Conservation (phyloP, 2,329 filamentous ascomycete species). For the Diaporthe sp. region DNA sequence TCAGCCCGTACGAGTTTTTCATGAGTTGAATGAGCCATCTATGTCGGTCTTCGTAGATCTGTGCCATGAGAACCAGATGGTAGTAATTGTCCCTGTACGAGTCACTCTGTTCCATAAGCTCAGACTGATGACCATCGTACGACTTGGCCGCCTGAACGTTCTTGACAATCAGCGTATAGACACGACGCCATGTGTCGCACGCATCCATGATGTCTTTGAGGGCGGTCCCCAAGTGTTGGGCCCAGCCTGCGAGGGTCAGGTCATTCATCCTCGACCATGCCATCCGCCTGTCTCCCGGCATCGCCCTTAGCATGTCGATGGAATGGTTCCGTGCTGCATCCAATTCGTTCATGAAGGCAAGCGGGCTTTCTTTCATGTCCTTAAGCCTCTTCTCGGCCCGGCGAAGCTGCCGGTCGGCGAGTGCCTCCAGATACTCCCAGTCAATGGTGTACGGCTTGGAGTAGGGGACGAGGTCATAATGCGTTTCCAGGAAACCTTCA, state of each 20-base stretch:
- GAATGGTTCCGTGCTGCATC: not conserved
- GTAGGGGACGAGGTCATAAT: not conserved
- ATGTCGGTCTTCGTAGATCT: not conserved
- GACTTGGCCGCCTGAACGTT: not conserved
- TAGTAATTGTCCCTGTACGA: not conserved
- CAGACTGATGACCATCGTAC: not conserved
- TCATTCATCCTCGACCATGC: not conserved
- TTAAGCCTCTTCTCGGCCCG: not conserved
- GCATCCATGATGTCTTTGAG: not conserved
- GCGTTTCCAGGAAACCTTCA: not conserved
- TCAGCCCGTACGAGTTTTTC: not conserved
- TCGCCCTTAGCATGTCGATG: not conserved
- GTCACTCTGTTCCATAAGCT: not conserved
- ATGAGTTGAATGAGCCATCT: not conserved
- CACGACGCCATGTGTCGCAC: not conserved
- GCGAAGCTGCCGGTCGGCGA: not conserved
- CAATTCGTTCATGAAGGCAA: not conserved
- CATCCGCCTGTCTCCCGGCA: not conserved
- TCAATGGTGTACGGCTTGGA: not conserved
- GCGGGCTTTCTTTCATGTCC: not conserved
- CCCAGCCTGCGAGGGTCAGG: not conserved
- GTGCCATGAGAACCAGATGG: not conserved
- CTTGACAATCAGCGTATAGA: not conserved
- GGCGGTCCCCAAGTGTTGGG: not conserved
- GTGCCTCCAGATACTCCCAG: not conserved